A percentile compares a stretch with the other conserved stretches of the same genome.
Conservation (phyloP, 768 basidiomycete species). For the Suillus clintonianus region DNA sequence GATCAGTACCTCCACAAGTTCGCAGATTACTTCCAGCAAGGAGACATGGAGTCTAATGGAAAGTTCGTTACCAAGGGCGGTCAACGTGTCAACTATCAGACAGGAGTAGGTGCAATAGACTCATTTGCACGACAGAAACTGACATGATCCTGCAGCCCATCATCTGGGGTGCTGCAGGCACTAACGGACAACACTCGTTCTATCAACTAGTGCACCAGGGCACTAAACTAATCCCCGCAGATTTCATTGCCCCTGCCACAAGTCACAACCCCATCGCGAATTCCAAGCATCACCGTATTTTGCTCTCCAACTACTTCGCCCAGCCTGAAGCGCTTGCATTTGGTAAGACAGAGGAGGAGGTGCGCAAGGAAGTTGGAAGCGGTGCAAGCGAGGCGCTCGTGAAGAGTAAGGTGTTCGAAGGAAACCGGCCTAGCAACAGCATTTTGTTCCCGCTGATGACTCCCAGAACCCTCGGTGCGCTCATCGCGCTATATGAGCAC, state of each 20-base stretch:
- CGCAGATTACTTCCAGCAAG: slow-evolving; percentile 99
- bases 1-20: slow-evolving; percentile 99
- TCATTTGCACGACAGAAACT: neutral
- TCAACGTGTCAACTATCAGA: slow-evolving; percentile 91
- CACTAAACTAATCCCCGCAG: slow-evolving; percentile 88
- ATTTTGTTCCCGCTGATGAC: slow-evolving; percentile 94
- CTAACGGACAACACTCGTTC: slow-evolving; percentile 99
- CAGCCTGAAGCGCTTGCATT: slow-evolving; percentile 98
- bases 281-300: slow-evolving; percentile 95
- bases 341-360: slow-evolving; percentile 93
- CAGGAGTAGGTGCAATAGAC: slow-evolving; percentile 66
- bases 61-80: slow-evolving; percentile 96
- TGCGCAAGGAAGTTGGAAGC: slow-evolving; percentile 65
- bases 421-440: slow-evolving; percentile 95
- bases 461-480: slow-evolving; percentile 82
- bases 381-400: slow-evolving; percentile 81
- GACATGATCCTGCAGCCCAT: slow-evolving; percentile 66
- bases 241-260: slow-evolving; percentile 89
- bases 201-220: slow-evolving; percentile 97
- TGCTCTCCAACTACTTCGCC: slow-evolving; percentile 97
- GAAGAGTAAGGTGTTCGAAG: slow-evolving; percentile 98
- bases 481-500: slow-evolving; percentile 94
- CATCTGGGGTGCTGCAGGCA: slow-evolving; percentile 98
- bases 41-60: slow-evolving; percentile 99
- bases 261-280: slow-evolving; percentile 85